These are phyloP conservation scores for Setomelanomma holmii DNA, from an alignment of 2,329 filamentous ascomycete genomes.

Conservation along the genomic window DNA sequence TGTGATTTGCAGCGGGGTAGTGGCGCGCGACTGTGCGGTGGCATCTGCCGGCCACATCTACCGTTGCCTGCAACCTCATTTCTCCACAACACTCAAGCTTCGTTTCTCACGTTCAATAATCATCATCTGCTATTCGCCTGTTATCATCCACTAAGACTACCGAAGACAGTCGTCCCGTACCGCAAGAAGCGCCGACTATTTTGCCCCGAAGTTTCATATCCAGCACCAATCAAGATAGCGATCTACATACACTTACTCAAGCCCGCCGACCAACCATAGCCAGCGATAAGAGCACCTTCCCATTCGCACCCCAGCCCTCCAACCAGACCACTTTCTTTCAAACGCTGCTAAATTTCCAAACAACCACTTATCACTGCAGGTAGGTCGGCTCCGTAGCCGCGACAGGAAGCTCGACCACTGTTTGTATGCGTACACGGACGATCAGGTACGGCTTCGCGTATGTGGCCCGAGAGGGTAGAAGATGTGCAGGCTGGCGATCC, in stretches of 20 bases:
- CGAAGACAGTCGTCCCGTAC: slow-evolving; percentile 23
- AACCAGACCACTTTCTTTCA: slow-evolving; percentile 16
- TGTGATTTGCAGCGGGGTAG: slow-evolving; percentile 11
- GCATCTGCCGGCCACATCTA: neutral
- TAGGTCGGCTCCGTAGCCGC: slow-evolving; percentile 37
- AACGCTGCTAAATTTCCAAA: slow-evolving; percentile 26
- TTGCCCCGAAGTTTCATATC: slow-evolving; percentile 21
- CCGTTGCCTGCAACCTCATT: neutral
- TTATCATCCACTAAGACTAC: slow-evolving; percentile 12
- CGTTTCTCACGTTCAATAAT: slow-evolving; percentile 27
- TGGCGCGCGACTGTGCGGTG: neutral
- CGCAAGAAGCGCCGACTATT: slow-evolving; percentile 22
- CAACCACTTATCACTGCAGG: slow-evolving; percentile 29
- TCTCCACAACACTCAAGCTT: slow-evolving; percentile 1
- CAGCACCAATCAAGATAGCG: slow-evolving; percentile 32
- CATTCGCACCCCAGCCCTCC: slow-evolving; percentile 12
- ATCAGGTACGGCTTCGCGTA: slow-evolving; percentile 30
- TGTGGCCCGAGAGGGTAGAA: slow-evolving; percentile 16
- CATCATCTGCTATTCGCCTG: slow-evolving; percentile 29
- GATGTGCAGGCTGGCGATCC: slow-evolving; percentile 23
- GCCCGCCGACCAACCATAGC: slow-evolving; percentile 33
- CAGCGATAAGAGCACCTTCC: slow-evolving; percentile 39
- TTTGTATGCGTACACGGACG: slow-evolving; percentile 14
- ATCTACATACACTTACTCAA: slow-evolving; percentile 19
- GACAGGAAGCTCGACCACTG: slow-evolving; percentile 35